Evolutionary conservation across 495 filamentous ascomycete species (phyloP), one percentile per base, ranked within the genome.

Genomic region (Lasiosphaeriaceae sp.): DNA sequence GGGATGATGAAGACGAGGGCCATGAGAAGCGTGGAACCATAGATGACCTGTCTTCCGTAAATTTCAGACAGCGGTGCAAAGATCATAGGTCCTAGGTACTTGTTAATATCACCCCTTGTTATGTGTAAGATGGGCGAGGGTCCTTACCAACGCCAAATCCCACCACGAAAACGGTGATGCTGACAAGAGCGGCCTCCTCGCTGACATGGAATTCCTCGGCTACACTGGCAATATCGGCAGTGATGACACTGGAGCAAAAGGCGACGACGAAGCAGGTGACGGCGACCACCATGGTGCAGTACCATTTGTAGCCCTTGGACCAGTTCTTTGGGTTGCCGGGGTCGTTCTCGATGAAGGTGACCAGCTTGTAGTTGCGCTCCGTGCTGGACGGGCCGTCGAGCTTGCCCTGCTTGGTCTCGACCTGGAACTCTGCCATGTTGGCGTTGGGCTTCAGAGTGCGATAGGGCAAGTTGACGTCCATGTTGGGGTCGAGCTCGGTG

Each of bases 21-120:
- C 0, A 90, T 7, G 0, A 84, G 58, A 0, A 92, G 70, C 0
- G 85, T 86, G 2, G 76, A 74, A 12, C 66, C 78, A 54, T 91
- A 93, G 56, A 93, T 83, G 11, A 86, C 73, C 43, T 80, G 76
- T 50, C 89, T 74, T 48, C 90, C 90, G 26, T 85, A 66, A 51
- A 92, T 76, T 66, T 92, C 89, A 11, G 83, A 87, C 52, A 91
- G 68, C 0, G 90, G 90, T 22, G 90, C 89, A 65, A 92, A 95
- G 14, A 75, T 77, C 88, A 92, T 88, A n/a, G 90, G 90, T 3
- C 65, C 63, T 66, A n/a, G 20, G 11, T 2, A 11, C 14, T 29
- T 21, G 21, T 59, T 26, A 63, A 56, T 14, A 21, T 9, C 26
- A 31, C 9, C 26, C 3, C 9, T 31, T 31, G 26, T 3, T 9